Base-by-base conservation (phyloP, 225 moss, liverwort and hornwort genomes). In the Polytrichum commune region DNA sequence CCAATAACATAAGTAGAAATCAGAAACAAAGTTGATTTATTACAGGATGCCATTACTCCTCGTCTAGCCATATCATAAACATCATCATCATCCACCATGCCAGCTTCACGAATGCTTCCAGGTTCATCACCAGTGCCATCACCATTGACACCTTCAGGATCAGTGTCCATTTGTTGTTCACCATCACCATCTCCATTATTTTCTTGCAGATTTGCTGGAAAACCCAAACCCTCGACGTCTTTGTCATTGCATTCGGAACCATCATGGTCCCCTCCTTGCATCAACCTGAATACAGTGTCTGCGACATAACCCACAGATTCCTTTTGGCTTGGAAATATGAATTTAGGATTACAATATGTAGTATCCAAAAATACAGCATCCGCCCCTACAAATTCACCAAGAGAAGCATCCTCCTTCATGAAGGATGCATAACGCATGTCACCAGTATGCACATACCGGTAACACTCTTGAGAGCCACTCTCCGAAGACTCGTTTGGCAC, bases 1-100 rank as follows among this genome's bases (percentile, higher is more conserved):
- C 93, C 93, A 67, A 93, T 93, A 20, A 93, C 89, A 57, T 91
- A 93, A 10, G 93, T 93, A 3, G 93, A 89, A 70, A 93, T 89
- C 55, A 93, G 67, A 63, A 93, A 89, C 26, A 93, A 70, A 23
- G 84, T 81, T 16, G 85, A 81, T 35, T 73, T 81, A 38, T 69
- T 81, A 24, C 67, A 68, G 19, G 67, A 53, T 25, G 73, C 75
- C 74, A 67, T 72, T 29, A 73, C 72, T 29, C 55, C 72, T 61
- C 76, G 69, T 60, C 73, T 73, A 65, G 72, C 75, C 27, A 78
- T 78, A 32, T 71, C 75, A 54, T 64, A 81, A 8, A 72, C 79
- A 46, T 81, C 81, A 19, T 70, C 77, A 32, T 76, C 79, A 5
- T 79, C 72, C 19, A 53, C 28, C 24, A 58, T 20, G 22, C n/a